A percentile compares a stretch with the other conserved stretches of the same genome.
phyloP scores from a whole-genome alignment of 2,329 filamentous ascomycete species.

The Penicillium vulpinum region DNA sequence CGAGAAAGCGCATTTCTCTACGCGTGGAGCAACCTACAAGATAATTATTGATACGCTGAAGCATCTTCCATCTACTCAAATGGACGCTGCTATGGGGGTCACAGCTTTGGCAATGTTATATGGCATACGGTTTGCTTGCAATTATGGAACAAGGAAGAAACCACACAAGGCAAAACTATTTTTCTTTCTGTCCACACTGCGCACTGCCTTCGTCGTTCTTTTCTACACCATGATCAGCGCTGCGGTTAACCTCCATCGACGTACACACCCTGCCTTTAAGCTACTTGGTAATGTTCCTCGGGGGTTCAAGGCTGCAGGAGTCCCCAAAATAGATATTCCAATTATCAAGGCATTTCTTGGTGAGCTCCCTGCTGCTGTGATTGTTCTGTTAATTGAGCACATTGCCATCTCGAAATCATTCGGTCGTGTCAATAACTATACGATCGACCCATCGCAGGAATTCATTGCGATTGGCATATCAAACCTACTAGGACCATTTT shows the following conservation, averaged over 20 bases:
- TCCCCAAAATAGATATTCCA: conserved; percentile 63
- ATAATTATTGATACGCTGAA: conserved; percentile 80
- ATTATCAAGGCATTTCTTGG: conserved; percentile 67
- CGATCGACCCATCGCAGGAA: conserved; percentile 89
- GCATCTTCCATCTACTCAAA: conserved; percentile 60
- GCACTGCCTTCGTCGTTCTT: conserved; percentile 84
- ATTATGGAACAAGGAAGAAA: conserved; percentile 62
- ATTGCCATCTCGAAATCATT: conserved; percentile 96
- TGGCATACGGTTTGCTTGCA: conserved; percentile 65
- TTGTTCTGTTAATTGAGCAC: conserved; percentile 88
- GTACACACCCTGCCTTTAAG: conserved; percentile 64
- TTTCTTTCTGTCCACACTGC: conserved; percentile 86
- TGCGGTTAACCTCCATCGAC: conserved; percentile 70
- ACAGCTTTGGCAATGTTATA: conserved; percentile 75
- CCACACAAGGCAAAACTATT: conserved; percentile 68
- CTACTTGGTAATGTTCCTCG: conserved; percentile 74
- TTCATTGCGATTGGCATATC: conserved; percentile 90
- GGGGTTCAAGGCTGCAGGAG: conserved; percentile 75
- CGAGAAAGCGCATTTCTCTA: conserved; percentile 63
- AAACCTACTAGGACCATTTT: conserved; percentile 82
- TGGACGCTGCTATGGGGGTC: conserved; percentile 80
- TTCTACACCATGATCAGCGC: conserved; percentile 86
- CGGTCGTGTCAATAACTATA: conserved; percentile 88
- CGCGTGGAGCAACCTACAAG: conserved; percentile 70
- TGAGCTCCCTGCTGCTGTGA: conserved; percentile 77